Evolutionary conservation across 768 basidiomycete genomes (phyloP), one percentile per base, ranked within the genome.

Genomic region (Trametes cingulata): DNA sequence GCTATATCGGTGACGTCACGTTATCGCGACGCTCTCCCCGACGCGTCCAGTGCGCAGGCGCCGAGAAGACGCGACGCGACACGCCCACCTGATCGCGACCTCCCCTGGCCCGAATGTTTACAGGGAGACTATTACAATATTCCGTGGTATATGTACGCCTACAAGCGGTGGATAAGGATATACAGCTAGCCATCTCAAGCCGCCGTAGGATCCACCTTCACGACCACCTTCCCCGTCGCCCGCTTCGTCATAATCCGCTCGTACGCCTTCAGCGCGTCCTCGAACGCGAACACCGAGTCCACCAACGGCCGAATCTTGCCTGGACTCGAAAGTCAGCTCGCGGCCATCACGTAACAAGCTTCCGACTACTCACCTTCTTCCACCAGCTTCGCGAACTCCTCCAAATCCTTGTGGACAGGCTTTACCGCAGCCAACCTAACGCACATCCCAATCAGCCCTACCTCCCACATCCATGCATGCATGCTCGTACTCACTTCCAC

Each of bases 141-240:
- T n/a, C 1, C 46, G 27, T 17, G 25, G 27, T 40, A 40, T 40
- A 40, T 33, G 29, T 33, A 33, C 29, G 29, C 10, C 29, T 10
- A 33, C 6, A 33, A 33, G 10, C 29, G 10, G 10, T 4, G 4
- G 29, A 4, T 5, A 33, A 33, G 29, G 6, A 33, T 10, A 10
- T 4, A 5, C 29, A 33, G 29, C 29, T 33, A 33, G 14, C 37
- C 39, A 39, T n/a, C 27, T 67, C 57, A 67, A 41, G 61, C 56
- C 10, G 55, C 62, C 9, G 56, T 53, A 2, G 69, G 61, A 19
- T 77, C 73, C 6, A 86, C 71, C 61, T 78, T 82, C 22, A 91
- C 79, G 3, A 90, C 77, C 3, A 91, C 79, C 68, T 90, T 90
- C 0, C 90, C 90, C 3, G 76, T 81, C 1, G 86, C 83, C 19